These are phyloP conservation scores for Diplodia seriata DNA, from an alignment of 2,329 filamentous ascomycete genomes.

Conservation along the genomic window DNA sequence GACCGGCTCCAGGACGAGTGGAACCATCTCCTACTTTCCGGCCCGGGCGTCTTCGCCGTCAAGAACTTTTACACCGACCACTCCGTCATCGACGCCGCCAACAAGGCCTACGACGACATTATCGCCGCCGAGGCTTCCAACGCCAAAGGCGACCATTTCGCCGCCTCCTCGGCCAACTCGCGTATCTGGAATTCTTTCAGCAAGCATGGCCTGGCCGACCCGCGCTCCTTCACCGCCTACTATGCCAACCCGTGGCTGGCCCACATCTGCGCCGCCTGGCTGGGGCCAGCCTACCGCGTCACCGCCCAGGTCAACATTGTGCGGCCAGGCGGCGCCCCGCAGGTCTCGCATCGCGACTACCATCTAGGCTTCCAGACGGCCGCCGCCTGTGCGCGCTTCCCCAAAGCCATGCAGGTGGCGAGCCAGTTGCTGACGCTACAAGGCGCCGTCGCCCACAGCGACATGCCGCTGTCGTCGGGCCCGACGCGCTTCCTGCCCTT, in stretches of 20 bases:
- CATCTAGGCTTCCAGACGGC: constrained; percentile 68
- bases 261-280: constrained; percentile 61
- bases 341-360: constrained; percentile 68
- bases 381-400: constrained; percentile 56
- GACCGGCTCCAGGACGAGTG: constrained; percentile 64
- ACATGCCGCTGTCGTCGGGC: constrained; percentile 65
- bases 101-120: constrained; percentile 57
- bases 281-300: constrained; percentile 66
- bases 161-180: constrained; percentile 61
- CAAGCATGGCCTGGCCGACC: constrained; percentile 63
- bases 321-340: constrained; percentile 63
- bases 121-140: constrained; percentile 54
- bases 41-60: constrained; percentile 67
- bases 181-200: constrained; percentile 72
- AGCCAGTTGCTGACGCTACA: constrained; percentile 67
- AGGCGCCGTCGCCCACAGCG: constrained; percentile 67
- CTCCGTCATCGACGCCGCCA: constrained; percentile 55
- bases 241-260: constrained; percentile 67
- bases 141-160: constrained; percentile 67
- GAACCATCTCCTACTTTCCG: constrained; percentile 63
- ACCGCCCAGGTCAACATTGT: constrained; percentile 70
- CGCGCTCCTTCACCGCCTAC: constrained; percentile 62
- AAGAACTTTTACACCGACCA: constrained; percentile 58
- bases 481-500: constrained; percentile 68
- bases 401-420: constrained; percentile 60